Base-by-base conservation (phyloP, 2,329 filamentous ascomycete genomes). In the Albifimbria verrucaria region DNA sequence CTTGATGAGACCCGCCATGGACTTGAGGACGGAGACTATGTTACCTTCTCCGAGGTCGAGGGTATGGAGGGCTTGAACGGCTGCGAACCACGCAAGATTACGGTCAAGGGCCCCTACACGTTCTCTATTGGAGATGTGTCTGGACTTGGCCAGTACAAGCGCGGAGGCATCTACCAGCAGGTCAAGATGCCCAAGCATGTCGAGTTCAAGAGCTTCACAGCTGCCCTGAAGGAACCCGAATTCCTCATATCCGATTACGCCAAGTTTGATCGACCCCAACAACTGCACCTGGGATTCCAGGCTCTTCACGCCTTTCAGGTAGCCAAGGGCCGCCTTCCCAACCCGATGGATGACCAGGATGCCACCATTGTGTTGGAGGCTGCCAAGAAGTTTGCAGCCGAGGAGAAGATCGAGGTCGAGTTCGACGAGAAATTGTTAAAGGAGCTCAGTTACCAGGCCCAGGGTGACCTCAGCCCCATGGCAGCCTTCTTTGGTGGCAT, bases 101-200 rank as follows among this genome's bases (percentile, higher is more conserved):
- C 88, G 4, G 92, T 97, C 48, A 97, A 96, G 76, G 94, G 90
- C 1, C 94, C 94, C 3, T 99, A 97, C 71, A 96, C 92, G 9
- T 99, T 99, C 74, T 94, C 91, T 15, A 97, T 99, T 62, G 94
- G 93, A 42, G 91, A 97, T 68, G 91, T 97, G 10, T 90, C 89
- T 22, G 87, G 85, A 6, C 80, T 97, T 32, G 94, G 94, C 32
- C 81, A 89, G 64, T 99, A 99, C 76, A 78, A 90, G 76, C 83
- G 89, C 49, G 93, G 93, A 46, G 94, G 94, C 55, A 83, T 96
- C 55, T 99, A 89, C 71, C 88, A 90, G 39, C 94, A 99, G 72
- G 94, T 97, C 72, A 99, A 97, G 81, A 97, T 97, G 93, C 94
- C 94, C 49, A 96, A 94, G 76, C 83, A 91, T 51, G 74, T 97